Base-by-base conservation (phyloP, 495 filamentous ascomycete genomes). In the Xylaria acuta region DNA sequence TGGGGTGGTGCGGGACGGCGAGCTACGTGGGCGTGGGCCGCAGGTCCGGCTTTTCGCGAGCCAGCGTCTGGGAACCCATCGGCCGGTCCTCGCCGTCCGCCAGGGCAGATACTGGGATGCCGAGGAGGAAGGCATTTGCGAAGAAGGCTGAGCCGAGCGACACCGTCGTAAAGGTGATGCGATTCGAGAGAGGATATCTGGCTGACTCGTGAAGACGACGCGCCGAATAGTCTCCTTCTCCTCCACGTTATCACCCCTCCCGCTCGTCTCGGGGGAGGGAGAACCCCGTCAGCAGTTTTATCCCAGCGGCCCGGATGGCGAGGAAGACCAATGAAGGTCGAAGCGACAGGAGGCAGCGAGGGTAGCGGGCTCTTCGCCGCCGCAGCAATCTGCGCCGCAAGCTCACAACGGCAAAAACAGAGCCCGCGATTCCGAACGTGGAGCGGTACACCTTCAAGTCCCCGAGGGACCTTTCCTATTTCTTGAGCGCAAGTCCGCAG, bases 401-500 rank as follows among this genome's bases (percentile, higher is more conserved):
- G 73, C 2, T 75, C 76, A 72, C 3, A 60, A 79, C 72, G 41
- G 75, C 75, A 38, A 75, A 8, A 16, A 70, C 53, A 32, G 73
- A 75, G 7, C 75, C 75, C 12, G 6, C 22, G 20, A 74, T 70
- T 11, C 77, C 77, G 49, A 72, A 40, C 5, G 75, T 73, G 0
- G 77, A 77, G n/a, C 70, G 72, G 65, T 74, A 75, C 9, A n/a
- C 66, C 69, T 70, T 1, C 47, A 74, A 49, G 2, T n/a, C n/a
- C 72, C 36, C 40, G 32, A 60, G 49, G 12, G 76, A 36, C 12
- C 67, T 11, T 11, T 68, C 59, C 62, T 73, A 67, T 34, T 20
- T 64, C 14, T 72, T 65, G 38, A 77, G 73, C 2, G 84, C 91
- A 18, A 77, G 76, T 41, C 90, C 88, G 84, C 92, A 92, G 45